Base-by-base conservation (phyloP, 139 green algal genomes). In the Dunaliella sp. region DNA sequence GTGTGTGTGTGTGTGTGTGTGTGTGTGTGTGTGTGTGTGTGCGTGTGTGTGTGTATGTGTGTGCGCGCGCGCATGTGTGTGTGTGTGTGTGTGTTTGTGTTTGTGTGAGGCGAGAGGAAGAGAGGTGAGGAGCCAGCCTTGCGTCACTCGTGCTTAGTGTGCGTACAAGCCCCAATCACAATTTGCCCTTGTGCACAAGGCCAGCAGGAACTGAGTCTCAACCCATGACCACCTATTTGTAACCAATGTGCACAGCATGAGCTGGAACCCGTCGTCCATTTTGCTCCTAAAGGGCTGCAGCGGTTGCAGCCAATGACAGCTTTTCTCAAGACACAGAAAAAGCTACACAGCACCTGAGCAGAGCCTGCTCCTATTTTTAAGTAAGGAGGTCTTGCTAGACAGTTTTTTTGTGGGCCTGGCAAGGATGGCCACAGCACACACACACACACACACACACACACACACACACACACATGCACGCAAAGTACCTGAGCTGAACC, bases 401-500 rank as follows among this genome's bases (percentile, higher is more conserved):
- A n/a, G n/a, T n/a, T n/a, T n/a, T n/a, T n/a, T n/a, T n/a, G n/a
- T n/a, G n/a, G n/a, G n/a, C n/a, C n/a, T n/a, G n/a, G n/a, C n/a
- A n/a, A n/a, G n/a, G n/a, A n/a, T n/a, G n/a, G n/a, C n/a, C n/a
- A n/a, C n/a, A n/a, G n/a, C n/a, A n/a, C n/a, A n/a, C n/a, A n/a
- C n/a, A n/a, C n/a, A n/a, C n/a, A n/a, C n/a, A n/a, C n/a, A n/a
- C n/a, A n/a, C n/a, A n/a, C n/a, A n/a, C n/a, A n/a, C n/a, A n/a
- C n/a, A n/a, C n/a, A n/a, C 48, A 26, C 48, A 65, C 48, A 65
- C 16, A 16, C 7, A 16, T 65, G 48, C 48, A 65, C 48, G 7
- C 48, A 16, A 65, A 16, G 81, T 24, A 84, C 28, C 2, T 58
- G 84, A 1, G 79, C 32, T 48, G 81, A 81, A 3, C 87, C 84